phyloP scores from a whole-genome alignment of 495 filamentous ascomycete genomes.

The Oidiodendron maius region DNA sequence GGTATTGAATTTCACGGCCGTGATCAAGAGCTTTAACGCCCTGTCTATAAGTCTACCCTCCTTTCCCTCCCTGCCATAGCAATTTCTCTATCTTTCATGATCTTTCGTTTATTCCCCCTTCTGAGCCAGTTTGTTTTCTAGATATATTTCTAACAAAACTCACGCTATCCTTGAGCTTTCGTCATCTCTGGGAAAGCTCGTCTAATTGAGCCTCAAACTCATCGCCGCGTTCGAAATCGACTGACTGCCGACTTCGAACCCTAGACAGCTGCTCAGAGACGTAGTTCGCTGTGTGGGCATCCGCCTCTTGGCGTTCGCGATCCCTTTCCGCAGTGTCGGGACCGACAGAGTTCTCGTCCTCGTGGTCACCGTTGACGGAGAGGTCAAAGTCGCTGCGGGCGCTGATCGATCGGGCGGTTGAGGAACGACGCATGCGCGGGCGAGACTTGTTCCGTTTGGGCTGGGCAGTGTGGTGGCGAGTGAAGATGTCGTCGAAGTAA shows the following conservation, averaged over 20 bases:
- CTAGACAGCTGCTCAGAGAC: constrained; percentile 64
- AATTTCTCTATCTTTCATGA: constrained; percentile 3
- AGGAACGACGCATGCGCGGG: constrained; percentile 64
- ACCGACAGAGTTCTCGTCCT: constrained; percentile 23
- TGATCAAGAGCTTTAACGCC: too few relatives aligned
- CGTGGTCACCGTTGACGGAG: constrained; percentile 41
- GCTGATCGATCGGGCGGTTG: constrained; percentile 79
- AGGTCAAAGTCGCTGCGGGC: constrained; percentile 72
- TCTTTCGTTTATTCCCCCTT: background rate
- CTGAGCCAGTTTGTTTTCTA: too few relatives aligned
- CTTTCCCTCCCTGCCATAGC: too few relatives aligned
- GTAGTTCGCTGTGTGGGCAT: constrained; percentile 64
- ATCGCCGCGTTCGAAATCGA: constrained; percentile 47
- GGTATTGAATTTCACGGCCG: too few relatives aligned
- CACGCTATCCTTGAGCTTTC: too few relatives aligned
- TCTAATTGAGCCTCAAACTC: constrained; percentile 52
- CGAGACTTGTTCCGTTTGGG: constrained; percentile 29
- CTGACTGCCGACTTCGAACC: constrained; percentile 47
- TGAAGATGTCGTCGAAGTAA: constrained; percentile 93
- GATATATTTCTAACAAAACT: too few relatives aligned
- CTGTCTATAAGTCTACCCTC: too few relatives aligned
- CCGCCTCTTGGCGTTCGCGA: constrained; percentile 43
- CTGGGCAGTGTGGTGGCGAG: constrained; percentile 34
- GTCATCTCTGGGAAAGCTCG: too few relatives aligned
- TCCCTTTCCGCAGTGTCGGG: constrained; percentile 28